Evolutionary conservation across 345 rosid species (phyloP).

Genomic region (Eucalyptus curtisii): DNA sequence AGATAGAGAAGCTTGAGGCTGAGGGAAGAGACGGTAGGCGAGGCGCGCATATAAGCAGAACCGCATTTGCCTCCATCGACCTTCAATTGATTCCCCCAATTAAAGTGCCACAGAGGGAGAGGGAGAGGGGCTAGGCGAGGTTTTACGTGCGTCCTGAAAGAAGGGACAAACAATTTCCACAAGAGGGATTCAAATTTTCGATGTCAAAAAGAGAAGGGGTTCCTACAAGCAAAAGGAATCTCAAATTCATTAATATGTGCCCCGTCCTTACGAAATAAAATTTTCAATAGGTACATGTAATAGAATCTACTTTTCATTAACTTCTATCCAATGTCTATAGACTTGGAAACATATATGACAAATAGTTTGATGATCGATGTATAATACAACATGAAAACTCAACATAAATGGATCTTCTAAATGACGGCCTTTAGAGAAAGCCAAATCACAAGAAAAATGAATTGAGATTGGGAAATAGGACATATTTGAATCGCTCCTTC

Average conservation of each 20-base stretch:
- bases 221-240: rapidly evolving
- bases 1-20: not conserved
- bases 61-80: not conserved
- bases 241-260: rapidly evolving
- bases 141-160: not conserved
- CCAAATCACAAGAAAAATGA: no score
- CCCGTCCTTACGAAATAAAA: no score
- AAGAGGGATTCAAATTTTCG: not conserved
- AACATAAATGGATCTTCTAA: no score
- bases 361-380: rapidly evolving
- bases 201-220: not conserved
- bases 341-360: rapidly evolving
- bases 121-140: not conserved
- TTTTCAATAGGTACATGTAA: rapidly evolving
- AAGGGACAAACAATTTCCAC: rapidly evolving
- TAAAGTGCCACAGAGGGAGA: rapidly evolving
- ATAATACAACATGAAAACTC: rapidly evolving
- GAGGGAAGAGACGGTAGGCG: not conserved
- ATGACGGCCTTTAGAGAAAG: rapidly evolving
- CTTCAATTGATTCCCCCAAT: not conserved
- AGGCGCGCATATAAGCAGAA: not conserved
- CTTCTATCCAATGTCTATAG: rapidly evolving
- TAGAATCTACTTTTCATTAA: rapidly evolving
- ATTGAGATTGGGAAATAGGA: no score
- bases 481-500: no score